phyloP scores from a whole-genome alignment of 805 yeast genomes.

The Tetrapisispora arboricola region DNA sequence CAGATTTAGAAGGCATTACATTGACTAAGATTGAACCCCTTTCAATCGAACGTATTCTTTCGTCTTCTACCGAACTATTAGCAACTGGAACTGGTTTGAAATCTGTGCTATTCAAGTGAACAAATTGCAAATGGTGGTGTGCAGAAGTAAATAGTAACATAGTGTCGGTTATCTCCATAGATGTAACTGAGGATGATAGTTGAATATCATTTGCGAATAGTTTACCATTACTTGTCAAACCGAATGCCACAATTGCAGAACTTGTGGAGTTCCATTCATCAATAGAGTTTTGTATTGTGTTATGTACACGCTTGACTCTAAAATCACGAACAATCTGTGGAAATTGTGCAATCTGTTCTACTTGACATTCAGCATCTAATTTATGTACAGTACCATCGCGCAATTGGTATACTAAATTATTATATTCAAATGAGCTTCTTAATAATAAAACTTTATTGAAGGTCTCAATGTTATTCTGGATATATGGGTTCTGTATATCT shows the following conservation, averaged over 20 bases:
- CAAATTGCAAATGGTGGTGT: conserved; percentile 70
- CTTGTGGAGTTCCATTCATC: conserved; percentile 24
- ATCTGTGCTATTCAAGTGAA: conserved; percentile 46
- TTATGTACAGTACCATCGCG: conserved; percentile 50
- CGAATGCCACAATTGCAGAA: conserved; percentile 43
- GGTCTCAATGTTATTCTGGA: conserved; percentile 35
- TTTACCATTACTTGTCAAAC: conserved; percentile 67
- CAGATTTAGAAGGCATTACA: conserved; percentile 68
- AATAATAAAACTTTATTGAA: conserved; percentile 45
- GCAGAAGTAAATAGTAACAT: conserved; percentile 80
- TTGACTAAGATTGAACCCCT: conserved; percentile 82
- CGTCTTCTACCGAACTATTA: conserved; percentile 44
- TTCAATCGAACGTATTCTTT: conserved; percentile 80
- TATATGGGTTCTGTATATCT: conserved; percentile 33
- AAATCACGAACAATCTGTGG: conserved; percentile 62
- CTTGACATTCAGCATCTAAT: conserved; percentile 28
- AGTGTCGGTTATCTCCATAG: conserved; percentile 60
- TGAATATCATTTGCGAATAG: conserved; percentile 52
- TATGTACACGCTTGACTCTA: conserved; percentile 34
- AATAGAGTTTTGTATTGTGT: conserved; percentile 5
- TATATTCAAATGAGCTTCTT: conserved; percentile 45
- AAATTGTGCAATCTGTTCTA: conserved; percentile 38
- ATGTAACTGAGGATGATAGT: conserved; percentile 68
- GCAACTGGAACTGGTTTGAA: conserved; percentile 33
- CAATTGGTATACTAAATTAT: conserved; percentile 45